Evolutionary conservation across 805 yeast genomes (phyloP), one percentile per base, ranked within the genome.

Genomic region (Nakazawaea anatomiae): DNA sequence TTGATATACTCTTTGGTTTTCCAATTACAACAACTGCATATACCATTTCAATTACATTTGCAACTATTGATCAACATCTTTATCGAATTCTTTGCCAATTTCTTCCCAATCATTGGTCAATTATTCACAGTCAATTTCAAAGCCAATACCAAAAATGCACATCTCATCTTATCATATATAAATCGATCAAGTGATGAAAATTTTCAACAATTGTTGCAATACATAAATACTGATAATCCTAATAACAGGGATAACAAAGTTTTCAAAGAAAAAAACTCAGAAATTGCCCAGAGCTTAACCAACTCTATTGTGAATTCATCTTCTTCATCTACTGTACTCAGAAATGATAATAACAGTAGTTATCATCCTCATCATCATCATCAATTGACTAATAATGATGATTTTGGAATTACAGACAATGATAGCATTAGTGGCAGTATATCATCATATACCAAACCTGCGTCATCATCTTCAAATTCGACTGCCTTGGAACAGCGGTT

Each of bases 31-130:
- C 71, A 69, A 42, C 73, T 74, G 4, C 64, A 18, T 18, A 18
- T 72, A 39, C 76, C 77, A 1, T 55, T 68, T 32, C 74, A 71
- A 53, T 57, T 72, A 38, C 72, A 69, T 43, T 44, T 70, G 10
- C 56, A 64, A n/a, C 69, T 72, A 48, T 39, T 73, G 39, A 51
- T 72, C 43, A 73, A 73, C 54, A 65, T 73, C 28, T 31, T 60
- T 38, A 60, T 73, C 45, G 77, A 73, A 57, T 69, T 73, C 46
- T 52, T 60, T 4, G 57, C 72, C n/a, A 72, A 74, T 31, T 63
- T 72, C 39, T 68, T 73, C 39, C 77, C 77, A 0, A 57, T 73
- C 32, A 65, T 73, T 12, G 77, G 77, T 10, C 69, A 67, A 45
- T 48, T 73, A n/a, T 63, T 73, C 47, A 73, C 65, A 47, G 57